These are phyloP conservation scores for Agrostemma githago DNA, from an alignment of 148 eudicot species.

Conservation along the genomic window DNA sequence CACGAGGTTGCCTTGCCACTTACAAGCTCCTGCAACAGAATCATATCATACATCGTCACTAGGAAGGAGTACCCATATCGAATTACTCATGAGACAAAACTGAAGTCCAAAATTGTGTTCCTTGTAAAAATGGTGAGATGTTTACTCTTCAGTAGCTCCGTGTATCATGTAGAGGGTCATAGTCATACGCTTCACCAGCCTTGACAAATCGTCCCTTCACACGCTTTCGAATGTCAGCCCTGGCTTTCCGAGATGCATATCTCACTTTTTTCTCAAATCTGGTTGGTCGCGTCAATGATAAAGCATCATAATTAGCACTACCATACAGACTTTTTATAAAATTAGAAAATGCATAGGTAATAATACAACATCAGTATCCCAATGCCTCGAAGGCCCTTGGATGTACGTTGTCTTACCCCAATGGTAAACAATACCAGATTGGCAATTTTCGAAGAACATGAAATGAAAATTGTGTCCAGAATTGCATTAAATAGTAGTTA, in stretches of 20 bases:
- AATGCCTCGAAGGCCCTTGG: background rate
- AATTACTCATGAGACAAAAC: conserved; percentile 2
- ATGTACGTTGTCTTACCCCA: background rate
- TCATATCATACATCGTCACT: conserved; percentile 7
- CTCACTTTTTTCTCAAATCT: conserved; percentile 86
- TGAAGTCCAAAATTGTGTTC: conserved; percentile 10
- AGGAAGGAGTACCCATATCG: conserved; percentile 5
- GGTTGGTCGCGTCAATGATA: background rate
- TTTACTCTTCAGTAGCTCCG: conserved; percentile 51
- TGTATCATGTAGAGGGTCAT: conserved; percentile 63
- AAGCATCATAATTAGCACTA: background rate
- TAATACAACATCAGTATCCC: background rate
- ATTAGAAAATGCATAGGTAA: background rate
- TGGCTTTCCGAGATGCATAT: conserved; percentile 83
- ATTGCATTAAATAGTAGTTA: background rate
- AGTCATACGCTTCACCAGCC: conserved; percentile 88
- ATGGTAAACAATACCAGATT: background rate
- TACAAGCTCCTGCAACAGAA: conserved; percentile 21
- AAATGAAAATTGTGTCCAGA: background rate
- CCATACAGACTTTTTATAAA: background rate
- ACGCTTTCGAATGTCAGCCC: conserved; percentile 86
- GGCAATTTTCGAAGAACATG: background rate
- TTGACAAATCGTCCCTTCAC: conserved; percentile 87
- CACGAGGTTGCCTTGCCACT: conserved; percentile 7
- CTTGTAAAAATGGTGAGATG: conserved; percentile 16